Evolutionary conservation across 768 basidiomycete genomes (phyloP).

Genomic region (Suillus hirtellus): DNA sequence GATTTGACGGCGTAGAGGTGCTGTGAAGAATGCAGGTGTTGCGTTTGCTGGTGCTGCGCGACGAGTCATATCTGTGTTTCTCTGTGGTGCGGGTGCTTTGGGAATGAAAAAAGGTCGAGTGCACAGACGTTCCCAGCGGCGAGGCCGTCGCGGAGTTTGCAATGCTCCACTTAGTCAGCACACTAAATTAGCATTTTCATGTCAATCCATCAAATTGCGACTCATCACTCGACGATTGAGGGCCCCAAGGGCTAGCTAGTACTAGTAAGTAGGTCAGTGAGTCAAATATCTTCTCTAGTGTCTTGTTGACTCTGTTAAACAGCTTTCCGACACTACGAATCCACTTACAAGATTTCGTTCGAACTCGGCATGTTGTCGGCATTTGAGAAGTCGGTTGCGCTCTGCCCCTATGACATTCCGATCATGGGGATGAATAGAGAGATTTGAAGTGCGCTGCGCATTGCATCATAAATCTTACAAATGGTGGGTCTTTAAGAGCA

Average conservation of each 20-base stretch:
- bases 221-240: neutral
- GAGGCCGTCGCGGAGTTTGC: constrained; percentile 9
- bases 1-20: constrained; percentile 43
- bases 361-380: neutral
- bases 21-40: constrained; percentile 46
- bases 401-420: neutral
- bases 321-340: neutral
- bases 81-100: neutral
- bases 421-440: neutral
- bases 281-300: neutral
- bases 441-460: constrained; percentile 20
- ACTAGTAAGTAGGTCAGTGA: neutral
- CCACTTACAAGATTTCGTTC: neutral
- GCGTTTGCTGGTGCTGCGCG: constrained; percentile 59
- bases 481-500: constrained; percentile 1
- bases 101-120: neutral
- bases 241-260: neutral
- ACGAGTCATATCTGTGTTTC: constrained; percentile 57
- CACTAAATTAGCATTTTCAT: neutral
- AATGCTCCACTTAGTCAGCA: neutral
- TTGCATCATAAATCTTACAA: constrained; percentile 28
- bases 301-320: neutral
- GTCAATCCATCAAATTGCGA: neutral
- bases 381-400: neutral
- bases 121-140: neutral